Base-by-base conservation (phyloP, 176 grass and related monocot genomes). In the Bromus sterilis region DNA sequence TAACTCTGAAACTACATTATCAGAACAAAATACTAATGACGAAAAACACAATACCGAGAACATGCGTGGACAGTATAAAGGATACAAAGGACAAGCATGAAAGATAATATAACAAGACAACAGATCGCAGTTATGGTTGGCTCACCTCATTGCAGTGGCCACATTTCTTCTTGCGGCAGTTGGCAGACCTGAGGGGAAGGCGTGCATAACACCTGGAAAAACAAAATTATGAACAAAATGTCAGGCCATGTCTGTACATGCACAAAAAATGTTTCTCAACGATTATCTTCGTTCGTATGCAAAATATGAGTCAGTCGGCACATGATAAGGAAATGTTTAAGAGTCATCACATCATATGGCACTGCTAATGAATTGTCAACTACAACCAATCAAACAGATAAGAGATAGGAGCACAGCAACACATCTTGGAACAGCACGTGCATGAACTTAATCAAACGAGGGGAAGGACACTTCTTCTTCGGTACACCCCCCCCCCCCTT, bases 131-230 rank as follows among this genome's bases (percentile, higher is more conserved):
- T 41, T 69, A 40, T 15, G 11, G 64, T 36, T 15, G 11, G 64
- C 66, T 43, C 67, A 71, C 67, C 67, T 71, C 67, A 23, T 71
- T 71, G 67, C 13, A 16, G 67, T 71, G 37, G 67, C 67, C 67
- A 71, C 67, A 71, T 40, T 71, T 71, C 67, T 71, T 71, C 67
- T 71, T 71, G 39, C 67, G 39, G 67, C 67, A 71, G 67, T 71
- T 71, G 11, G 67, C 40, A 7, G 67, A 43, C 9, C 67, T 41
- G 12, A 71, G 23, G 2, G 67, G 67, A 28, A 71, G 67, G 67
- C 67, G 67, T 4, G 67, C 67, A 40, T 71, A 71, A 37, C 67
- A 71, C 67, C 67, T 71, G 67, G 20, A 67, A 4, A 4, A 67
- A 42, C 67, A 71, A 25, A 71, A 42, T 25, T 39, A 7, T 12